Evolutionary conservation across 805 yeast species (phyloP).

Genomic region (Lachancea cidri): DNA sequence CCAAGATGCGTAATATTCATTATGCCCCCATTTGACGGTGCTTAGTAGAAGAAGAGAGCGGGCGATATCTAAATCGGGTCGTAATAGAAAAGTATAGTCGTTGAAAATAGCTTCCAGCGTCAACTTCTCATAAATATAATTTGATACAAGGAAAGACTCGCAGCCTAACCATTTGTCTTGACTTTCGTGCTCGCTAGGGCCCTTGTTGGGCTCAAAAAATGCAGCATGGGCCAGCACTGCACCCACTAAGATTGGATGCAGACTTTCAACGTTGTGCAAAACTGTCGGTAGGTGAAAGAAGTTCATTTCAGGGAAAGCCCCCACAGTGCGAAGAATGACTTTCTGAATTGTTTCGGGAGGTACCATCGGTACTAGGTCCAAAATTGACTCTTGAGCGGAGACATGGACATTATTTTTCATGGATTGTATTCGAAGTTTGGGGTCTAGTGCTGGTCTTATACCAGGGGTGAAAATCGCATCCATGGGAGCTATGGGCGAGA

Average conservation of each 20-base stretch:
- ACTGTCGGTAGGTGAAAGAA: slow-evolving; percentile 9
- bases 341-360: slow-evolving; percentile 2
- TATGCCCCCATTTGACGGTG: slow-evolving; percentile 10
- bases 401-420: slow-evolving; percentile 4
- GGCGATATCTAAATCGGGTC: slow-evolving; percentile 9
- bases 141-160: slow-evolving; percentile 6
- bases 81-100: slow-evolving; percentile 2
- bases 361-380: slow-evolving; percentile 3
- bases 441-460: slow-evolving; percentile 4
- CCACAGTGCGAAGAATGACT: slow-evolving; percentile 5
- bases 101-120: slow-evolving; percentile 9
- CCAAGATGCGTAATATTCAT: slow-evolving; percentile 11
- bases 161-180: slow-evolving; percentile 10
- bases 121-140: slow-evolving; percentile 9
- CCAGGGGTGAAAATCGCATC: slow-evolving; percentile 11
- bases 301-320: slow-evolving; percentile 9
- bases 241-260: slow-evolving; percentile 9
- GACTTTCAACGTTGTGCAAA: slow-evolving; percentile 2
- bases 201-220: slow-evolving; percentile 7
- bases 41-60: slow-evolving; percentile 7
- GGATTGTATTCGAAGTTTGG: slow-evolving; percentile 2
- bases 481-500: slow-evolving; percentile 6
- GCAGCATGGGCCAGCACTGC: slow-evolving; percentile 6
- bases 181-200: not conserved
- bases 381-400: slow-evolving; percentile 3